Evolutionary conservation across 768 basidiomycete species (phyloP).

Genomic region (Lactarius trivialis): DNA sequence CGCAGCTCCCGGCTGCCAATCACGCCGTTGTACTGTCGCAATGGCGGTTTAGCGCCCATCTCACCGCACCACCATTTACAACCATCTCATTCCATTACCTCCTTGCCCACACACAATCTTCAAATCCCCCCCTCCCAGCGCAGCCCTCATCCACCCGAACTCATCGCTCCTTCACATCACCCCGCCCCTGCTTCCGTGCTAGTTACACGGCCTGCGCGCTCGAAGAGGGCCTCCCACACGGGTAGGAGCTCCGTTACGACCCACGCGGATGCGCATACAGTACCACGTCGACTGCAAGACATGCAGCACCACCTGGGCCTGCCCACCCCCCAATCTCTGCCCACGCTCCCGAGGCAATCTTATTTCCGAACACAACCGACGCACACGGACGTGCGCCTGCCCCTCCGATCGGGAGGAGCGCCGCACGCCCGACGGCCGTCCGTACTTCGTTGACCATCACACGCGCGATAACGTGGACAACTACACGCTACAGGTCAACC

Average conservation of each 20-base stretch:
- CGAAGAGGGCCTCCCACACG: constrained; percentile 61
- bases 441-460: constrained; percentile 71
- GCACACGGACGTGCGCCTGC: constrained; percentile 61
- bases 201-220: constrained; percentile 31
- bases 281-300: constrained; percentile 84
- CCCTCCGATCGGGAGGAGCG: constrained; percentile 91
- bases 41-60: too few species aligned
- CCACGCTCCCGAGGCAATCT: not conserved
- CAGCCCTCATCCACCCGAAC: not conserved
- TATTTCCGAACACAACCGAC: constrained; percentile 20
- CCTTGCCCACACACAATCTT: too few species aligned
- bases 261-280: constrained; percentile 67
- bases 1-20: too few species aligned
- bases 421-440: constrained; percentile 75
- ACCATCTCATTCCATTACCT: too few species aligned
- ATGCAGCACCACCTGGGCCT: constrained; percentile 74
- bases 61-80: too few species aligned
- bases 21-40: too few species aligned
- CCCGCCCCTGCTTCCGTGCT: constrained; percentile 21
- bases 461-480: constrained; percentile 84
- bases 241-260: constrained; percentile 81
- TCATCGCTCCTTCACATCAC: not conserved
- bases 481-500: constrained; percentile 76
- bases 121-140: too few species aligned
- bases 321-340: constrained; percentile 34